A percentile compares a stretch with the other conserved stretches of the same genome.
Evolutionary conservation across 1,284 basidiomycete genomes (phyloP).

Genomic region (Anthracocystis panici-leucophaei): DNA sequence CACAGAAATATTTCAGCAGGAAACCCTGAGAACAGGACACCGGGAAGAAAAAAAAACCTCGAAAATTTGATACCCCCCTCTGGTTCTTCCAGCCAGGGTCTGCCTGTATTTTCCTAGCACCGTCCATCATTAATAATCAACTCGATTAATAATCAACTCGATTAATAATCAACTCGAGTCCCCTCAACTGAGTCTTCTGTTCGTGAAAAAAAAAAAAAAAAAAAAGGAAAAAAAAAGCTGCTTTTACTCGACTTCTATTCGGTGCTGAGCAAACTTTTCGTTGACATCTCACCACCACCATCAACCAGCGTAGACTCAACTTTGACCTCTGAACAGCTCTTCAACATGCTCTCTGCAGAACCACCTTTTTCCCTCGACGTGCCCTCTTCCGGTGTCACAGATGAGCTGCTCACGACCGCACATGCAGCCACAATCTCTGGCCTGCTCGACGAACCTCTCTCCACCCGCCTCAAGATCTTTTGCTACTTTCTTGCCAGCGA

Average conservation of each 20-base stretch:
- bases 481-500: constrained; percentile 37
- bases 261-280: not conserved
- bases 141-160: no score
- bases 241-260: not conserved
- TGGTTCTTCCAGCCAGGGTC: no score
- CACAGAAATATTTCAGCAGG: no score
- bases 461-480: constrained; percentile 32
- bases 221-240: no score
- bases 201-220: no score
- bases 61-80: no score
- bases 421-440: constrained; percentile 16
- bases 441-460: constrained; percentile 35
- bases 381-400: not conserved
- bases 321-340: not conserved
- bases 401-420: constrained; percentile 30
- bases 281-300: constrained; percentile 2
- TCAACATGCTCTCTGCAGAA: constrained; percentile 28
- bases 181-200: no score
- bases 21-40: no score
- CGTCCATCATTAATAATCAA: no score
- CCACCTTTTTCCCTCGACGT: constrained; percentile 19
- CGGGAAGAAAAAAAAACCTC: no score
- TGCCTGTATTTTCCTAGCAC: no score
- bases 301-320: not conserved
- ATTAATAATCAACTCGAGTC: no score